Percentiles rank a stretch among this genome's conserved stretches.
These are phyloP conservation scores for Capsella bursapastoris DNA, from an alignment of 345 rosid genomes.

Conservation along the genomic window DNA sequence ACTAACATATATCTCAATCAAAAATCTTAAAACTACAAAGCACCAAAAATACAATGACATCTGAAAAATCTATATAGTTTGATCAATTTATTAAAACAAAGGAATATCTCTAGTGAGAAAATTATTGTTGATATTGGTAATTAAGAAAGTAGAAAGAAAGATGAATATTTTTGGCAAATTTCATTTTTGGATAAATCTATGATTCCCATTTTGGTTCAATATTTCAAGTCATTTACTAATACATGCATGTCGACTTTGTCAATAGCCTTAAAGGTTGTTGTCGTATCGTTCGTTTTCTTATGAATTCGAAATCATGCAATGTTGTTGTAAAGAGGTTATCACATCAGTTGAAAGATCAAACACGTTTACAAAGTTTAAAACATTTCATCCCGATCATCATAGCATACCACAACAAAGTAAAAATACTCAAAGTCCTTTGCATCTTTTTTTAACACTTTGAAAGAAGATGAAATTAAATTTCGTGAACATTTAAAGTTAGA, in stretches of 20 bases:
- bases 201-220: conserved; percentile 21
- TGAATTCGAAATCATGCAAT: conserved; percentile 10
- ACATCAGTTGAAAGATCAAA: conserved; percentile 19
- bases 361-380: conserved; percentile 23
- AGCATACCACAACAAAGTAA: not conserved
- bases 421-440: not conserved
- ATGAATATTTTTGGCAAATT: conserved; percentile 15
- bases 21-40: not conserved
- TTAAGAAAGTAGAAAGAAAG: not conserved
- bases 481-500: conserved; percentile 3
- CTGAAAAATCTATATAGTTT: not conserved
- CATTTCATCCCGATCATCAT: conserved; percentile 15
- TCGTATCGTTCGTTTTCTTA: conserved; percentile 2
- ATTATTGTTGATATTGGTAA: not conserved
- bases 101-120: not conserved
- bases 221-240: conserved; percentile 31
- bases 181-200: conserved; percentile 21
- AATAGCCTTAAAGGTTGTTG: conserved; percentile 28
- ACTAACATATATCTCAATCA: not conserved
- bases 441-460: not conserved
- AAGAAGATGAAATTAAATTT: not conserved
- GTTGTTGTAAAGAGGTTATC: conserved; percentile 26
- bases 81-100: not conserved
- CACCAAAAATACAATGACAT: not conserved
- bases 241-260: conserved; percentile 33